Evolutionary conservation across 2,329 filamentous ascomycete species (phyloP).

Genomic region (Periconia sp.): DNA sequence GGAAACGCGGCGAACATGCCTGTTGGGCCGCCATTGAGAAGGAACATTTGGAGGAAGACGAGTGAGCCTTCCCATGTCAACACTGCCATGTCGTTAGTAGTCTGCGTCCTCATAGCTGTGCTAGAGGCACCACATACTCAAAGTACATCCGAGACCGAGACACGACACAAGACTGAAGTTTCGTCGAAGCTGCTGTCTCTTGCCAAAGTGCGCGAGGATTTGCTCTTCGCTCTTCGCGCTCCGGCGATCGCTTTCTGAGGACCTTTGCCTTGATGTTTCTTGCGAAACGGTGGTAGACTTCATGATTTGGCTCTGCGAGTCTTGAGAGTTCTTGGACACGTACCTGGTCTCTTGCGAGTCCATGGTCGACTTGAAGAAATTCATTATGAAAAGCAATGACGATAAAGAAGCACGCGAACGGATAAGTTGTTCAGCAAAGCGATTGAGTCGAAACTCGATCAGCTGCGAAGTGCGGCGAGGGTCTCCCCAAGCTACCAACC

Average conservation of each 20-base stretch:
- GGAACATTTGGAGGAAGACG: slow-evolving; percentile 7
- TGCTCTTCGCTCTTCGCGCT: neutral
- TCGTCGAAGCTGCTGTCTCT: slow-evolving; percentile 15
- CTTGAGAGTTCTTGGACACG: no score
- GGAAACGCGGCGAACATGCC: slow-evolving; percentile 17
- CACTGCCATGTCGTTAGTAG: slow-evolving; percentile 2
- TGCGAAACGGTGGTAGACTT: no score
- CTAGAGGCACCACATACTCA: slow-evolving; percentile 1
- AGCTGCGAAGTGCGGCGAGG: no score
- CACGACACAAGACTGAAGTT: slow-evolving; percentile 17
- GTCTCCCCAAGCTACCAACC: no score
- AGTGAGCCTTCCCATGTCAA: slow-evolving; percentile 13
- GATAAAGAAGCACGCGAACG: no score
- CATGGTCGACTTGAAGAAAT: no score
- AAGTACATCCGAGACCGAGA: slow-evolving; percentile 6
- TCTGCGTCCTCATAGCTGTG: neutral
- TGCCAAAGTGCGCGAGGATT: slow-evolving; percentile 9
- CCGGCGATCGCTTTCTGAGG: neutral
- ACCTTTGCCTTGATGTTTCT: no score
- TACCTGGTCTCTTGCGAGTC: no score
- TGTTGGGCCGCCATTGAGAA: slow-evolving; percentile 20
- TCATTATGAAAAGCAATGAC: no score
- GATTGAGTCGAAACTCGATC: no score
- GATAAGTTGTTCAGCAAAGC: no score
- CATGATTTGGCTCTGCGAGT: no score